These are phyloP conservation scores for Ganoderma meredithae DNA, from an alignment of 1,284 basidiomycete genomes.

Conservation along the genomic window DNA sequence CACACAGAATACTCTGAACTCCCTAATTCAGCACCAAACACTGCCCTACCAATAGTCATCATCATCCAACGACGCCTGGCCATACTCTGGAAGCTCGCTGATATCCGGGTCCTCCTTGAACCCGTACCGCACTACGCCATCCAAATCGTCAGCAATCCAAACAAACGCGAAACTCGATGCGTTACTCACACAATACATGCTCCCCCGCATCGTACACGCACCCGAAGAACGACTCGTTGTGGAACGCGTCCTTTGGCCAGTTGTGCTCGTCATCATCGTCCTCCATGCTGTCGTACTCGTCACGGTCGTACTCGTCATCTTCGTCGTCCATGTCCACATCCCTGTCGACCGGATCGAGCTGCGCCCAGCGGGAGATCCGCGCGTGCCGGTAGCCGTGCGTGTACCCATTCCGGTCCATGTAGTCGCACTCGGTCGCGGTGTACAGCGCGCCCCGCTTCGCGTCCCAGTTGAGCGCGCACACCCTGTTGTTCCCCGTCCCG, in stretches of 20 bases:
- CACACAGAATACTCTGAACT: background rate
- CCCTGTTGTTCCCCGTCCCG: slow-evolving; percentile 50
- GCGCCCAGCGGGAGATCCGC: slow-evolving; percentile 31
- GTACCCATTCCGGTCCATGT: slow-evolving; percentile 43
- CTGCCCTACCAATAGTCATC: slow-evolving; percentile 5
- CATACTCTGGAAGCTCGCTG: slow-evolving; percentile 20
- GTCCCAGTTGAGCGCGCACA: slow-evolving; percentile 47
- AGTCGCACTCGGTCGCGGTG: slow-evolving; percentile 45
- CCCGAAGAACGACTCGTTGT: slow-evolving; percentile 46
- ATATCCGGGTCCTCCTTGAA: slow-evolving; percentile 21
- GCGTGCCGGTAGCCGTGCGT: slow-evolving; percentile 42
- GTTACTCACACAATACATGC: slow-evolving; percentile 41
- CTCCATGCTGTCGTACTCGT: slow-evolving; percentile 20
- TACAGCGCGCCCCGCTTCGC: slow-evolving; percentile 41
- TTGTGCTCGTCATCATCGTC: slow-evolving; percentile 32
- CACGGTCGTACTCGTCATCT: slow-evolving; percentile 3
- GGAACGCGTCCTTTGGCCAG: slow-evolving; percentile 46
- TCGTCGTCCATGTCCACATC: slow-evolving; percentile 40
- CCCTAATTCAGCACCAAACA: background rate
- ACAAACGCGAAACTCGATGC: background rate
- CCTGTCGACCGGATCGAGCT: slow-evolving; percentile 9
- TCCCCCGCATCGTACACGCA: slow-evolving; percentile 46
- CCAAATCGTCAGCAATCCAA: background rate
- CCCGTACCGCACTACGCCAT: slow-evolving; percentile 15
- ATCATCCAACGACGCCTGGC: slow-evolving; percentile 6